These are phyloP conservation scores for Fusarium begoniae DNA, from an alignment of 2,329 filamentous ascomycete genomes.

Conservation along the genomic window DNA sequence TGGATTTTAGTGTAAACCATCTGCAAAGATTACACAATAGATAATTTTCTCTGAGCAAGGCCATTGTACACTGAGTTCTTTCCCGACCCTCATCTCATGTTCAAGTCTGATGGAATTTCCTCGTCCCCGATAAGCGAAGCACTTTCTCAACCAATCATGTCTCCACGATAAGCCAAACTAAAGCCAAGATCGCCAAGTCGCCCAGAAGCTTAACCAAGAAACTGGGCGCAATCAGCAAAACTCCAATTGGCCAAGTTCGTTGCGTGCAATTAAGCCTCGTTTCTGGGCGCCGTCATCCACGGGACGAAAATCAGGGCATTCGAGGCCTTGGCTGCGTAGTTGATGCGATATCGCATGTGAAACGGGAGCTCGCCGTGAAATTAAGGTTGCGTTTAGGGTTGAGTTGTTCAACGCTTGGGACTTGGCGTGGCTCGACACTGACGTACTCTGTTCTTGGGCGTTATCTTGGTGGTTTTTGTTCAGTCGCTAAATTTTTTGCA, in stretches of 20 bases:
- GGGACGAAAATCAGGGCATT: constrained; percentile 1
- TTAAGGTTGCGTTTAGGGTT: constrained; percentile 12
- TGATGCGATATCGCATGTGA: not conserved
- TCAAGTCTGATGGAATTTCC: not conserved
- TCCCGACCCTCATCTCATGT: no score
- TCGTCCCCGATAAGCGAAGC: not conserved
- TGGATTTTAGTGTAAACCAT: accelerated
- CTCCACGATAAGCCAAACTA: not conserved
- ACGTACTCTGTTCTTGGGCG: constrained; percentile 6
- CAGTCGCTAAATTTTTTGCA: not conserved
- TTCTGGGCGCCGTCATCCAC: constrained; percentile 20
- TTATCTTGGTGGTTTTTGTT: not conserved
- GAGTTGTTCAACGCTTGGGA: constrained; percentile 16
- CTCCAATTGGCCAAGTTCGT: not conserved
- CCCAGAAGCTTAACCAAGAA: constrained; percentile 6
- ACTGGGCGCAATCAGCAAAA: not conserved
- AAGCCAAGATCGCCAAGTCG: constrained; percentile 19
- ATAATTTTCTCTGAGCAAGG: not conserved
- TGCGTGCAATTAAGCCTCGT: constrained; percentile 15
- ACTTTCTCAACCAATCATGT: not conserved
- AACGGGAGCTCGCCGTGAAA: not conserved
- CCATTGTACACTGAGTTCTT: not conserved
- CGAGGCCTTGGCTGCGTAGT: not conserved
- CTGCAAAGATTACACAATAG: not conserved
- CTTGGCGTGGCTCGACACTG: constrained; percentile 20